Base-by-base conservation (phyloP, 306 rosid species). In the Phaseolus lunatus region DNA sequence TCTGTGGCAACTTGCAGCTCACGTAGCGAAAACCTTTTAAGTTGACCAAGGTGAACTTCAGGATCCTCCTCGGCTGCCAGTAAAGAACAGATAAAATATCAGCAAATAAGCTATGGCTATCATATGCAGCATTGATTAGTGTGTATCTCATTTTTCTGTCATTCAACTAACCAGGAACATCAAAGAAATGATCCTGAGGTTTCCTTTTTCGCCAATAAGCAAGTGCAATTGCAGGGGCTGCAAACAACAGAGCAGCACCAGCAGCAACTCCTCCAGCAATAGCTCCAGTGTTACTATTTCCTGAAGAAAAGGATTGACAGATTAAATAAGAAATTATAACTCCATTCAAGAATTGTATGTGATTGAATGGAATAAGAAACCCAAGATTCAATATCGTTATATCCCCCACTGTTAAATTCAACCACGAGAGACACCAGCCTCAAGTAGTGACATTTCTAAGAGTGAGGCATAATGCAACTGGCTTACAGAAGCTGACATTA, bases 181-280 rank as follows among this genome's bases (percentile, higher is more conserved):
- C 98, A 81, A 88, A 92, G 93, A 96, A 96, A 87, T 83, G 88
- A 78, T 90, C 97, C 70, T 88, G 89, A 5, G 92, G 89, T 82
- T 86, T 88, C 89, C 85, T 89, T 66, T 84, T 87, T 31, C 97
- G 86, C 91, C 90, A 96, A 77, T 67, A 80, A 57, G 89, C 96
- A 87, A 91, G 94, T 58, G 98, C 97, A 82, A 96, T 87, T 81
- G 98, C 97, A 82, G 98, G 97, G 70, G 86, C 96, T 70, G 96
- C 96, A 88, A 96, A 92, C 72, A 96, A 83, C 73, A 92, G 80
- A 81, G 96, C 97, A 57, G 97, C 98, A 68, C 92, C 97, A 57
- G 96, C 99, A 79, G 97, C 99, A 80, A 92, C 99, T 82, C 98
- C 99, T 77, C 97, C 99, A 65, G 98, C 99, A 86, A 96, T 92